Conservation (phyloP, 169 alveolate species). For the Theileria orientalis region DNA sequence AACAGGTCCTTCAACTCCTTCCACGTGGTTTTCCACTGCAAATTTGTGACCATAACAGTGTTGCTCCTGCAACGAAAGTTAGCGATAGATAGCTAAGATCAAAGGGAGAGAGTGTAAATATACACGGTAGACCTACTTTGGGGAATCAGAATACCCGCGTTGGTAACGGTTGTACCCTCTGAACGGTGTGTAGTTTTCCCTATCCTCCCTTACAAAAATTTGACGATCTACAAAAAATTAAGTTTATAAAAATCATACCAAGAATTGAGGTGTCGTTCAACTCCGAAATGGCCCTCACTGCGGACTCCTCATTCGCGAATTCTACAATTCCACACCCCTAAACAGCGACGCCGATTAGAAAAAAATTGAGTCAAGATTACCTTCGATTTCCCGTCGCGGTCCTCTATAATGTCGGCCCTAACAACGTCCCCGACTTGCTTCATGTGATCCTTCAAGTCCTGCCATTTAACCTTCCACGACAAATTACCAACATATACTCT, state of each 20-base stretch:
- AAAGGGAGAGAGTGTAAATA: background rate
- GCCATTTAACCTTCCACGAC: conserved; percentile 89
- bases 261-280: conserved; percentile 71
- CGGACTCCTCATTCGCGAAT: conserved; percentile 77
- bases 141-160: background rate
- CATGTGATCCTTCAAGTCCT: conserved; percentile 87
- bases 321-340: conserved; percentile 85
- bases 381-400: conserved; percentile 84
- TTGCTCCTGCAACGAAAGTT: background rate
- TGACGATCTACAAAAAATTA: conserved; percentile 73
- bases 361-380: too few species aligned
- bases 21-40: conserved; percentile 72
- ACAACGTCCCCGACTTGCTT: conserved; percentile 87
- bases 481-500: conserved; percentile 88
- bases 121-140: background rate
- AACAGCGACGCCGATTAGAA: background rate
- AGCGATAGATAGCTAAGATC: background rate
- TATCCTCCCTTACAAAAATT: conserved; percentile 82
- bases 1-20: conserved; percentile 73
- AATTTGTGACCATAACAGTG: conserved; percentile 60
- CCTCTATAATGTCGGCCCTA: conserved; percentile 88
- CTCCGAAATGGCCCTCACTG: conserved; percentile 78
- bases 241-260: conserved; percentile 21
- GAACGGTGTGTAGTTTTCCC: conserved; percentile 68
- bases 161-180: conserved; percentile 13